Base-by-base conservation (phyloP, 1,284 basidiomycete genomes). In the Athelia sp. region DNA sequence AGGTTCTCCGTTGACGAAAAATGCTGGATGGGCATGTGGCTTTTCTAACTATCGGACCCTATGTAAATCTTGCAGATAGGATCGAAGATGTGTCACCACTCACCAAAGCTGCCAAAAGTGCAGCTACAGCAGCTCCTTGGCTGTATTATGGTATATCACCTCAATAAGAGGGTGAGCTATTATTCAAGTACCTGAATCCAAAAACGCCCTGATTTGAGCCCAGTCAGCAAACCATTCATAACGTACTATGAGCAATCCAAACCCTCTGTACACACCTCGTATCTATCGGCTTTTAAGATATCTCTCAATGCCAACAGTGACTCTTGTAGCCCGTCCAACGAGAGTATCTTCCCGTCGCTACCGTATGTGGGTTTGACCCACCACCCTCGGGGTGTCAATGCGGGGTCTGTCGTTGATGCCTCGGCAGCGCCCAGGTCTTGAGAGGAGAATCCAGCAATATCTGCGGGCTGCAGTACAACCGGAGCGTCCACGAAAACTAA, bases 401-500 rank as follows among this genome's bases (percentile, higher is more conserved):
- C 73, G 2, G 84, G 81, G 57, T 87, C 80, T 14, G 72, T 71
- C 14, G 62, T 56, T 21, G 76, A 70, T 11, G 76, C 73, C 53
- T 81, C 86, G 22, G 74, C 67, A 2, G 84, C 78, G 40, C 77
- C 82, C 44, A 82, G 73, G 26, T 78, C 74, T 48, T 72, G 72
- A 3, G 77, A 59, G 2, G 69, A 64, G 21, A 58, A 57, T 44
- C 74, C 76, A n/a, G 76, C 70, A 14, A 91, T 66, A 59, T 95
- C 90, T 4, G 75, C 82, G 0, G 84, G 84, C 48, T 82, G 75
- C 24, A 93, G 73, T 17, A 93, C 73, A 49, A 86, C 75, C 10
- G 91, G 88, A 0, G 79, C 88, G 58, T 94, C 89, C 45, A 91
- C 62, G 63, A 93, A 93, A 3, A 93, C 91, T 93, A 52, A 8